Evolutionary conservation across 2,329 filamentous ascomycete species (phyloP), one percentile per base, ranked within the genome.

Genomic region (Drechslera avenae): DNA sequence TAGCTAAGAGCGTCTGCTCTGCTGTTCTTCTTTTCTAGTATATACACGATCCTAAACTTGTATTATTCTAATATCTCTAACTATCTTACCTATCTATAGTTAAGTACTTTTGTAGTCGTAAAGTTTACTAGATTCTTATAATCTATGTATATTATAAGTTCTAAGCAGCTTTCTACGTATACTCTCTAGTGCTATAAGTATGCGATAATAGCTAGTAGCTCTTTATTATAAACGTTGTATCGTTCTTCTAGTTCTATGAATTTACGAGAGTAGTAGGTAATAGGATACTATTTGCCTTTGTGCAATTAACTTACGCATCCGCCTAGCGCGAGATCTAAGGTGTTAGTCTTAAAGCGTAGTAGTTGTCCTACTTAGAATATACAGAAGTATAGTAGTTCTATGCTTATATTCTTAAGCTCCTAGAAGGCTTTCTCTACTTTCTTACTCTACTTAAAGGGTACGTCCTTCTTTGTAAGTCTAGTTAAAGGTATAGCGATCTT

Each of bases 101-200:
- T 72, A 5, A 73, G 43, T 5, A 51, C 33, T 46, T 67, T 67
- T 3, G 36, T 66, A 2, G 43, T 64, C 10, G 54, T 68, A 41
- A 73, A 73, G 36, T 62, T 59, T 9, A 63, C 45, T 2, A 74
- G 57, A 26, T 62, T 68, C 31, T 63, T 56, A 44, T 75, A 52
- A 50, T 75, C 57, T 63, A 21, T 62, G 9, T 32, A 32, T 32
- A 12, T 32, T 4, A 12, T 32, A 32, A 32, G 30, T 14, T 32
- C 26, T 30, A 30, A 30, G 26, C 12, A 30, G 26, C 6, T 30
- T 30, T 30, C 26, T n/a, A n/a, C n/a, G n/a, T n/a, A n/a, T n/a
- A n/a, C n/a, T n/a, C n/a, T n/a, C n/a, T n/a, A n/a, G n/a, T 30
- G 12, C 26, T 32, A 4, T 32, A 32, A 32, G n/a, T 12, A 32